Base-by-base conservation (phyloP, 2,329 filamentous ascomycete genomes). In the Monilinia aucupariae region DNA sequence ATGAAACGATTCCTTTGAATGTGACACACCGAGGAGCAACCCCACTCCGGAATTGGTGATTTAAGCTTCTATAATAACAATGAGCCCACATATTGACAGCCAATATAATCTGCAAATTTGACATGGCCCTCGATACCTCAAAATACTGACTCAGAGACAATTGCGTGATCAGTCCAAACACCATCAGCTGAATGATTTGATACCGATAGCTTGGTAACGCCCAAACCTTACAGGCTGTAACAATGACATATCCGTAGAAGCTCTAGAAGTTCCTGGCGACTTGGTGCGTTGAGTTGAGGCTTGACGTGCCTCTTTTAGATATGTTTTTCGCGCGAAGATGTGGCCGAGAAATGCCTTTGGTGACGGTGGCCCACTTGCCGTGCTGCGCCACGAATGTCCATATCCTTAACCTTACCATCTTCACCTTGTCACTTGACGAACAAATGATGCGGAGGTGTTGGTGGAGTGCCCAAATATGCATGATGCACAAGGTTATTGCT, bases 341-440 rank as follows among this genome's bases (percentile, higher is more conserved):
- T 37, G 60, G 32, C 43, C 37, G 43, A 39, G 39, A 48, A 45
- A 55, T n/a, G 50, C 25, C 4, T 27, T 60, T 43, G 20, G 34
- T 43, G 58, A 27, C 20, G 20, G 34, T 43, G 58, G 37, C 20
- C 58, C 58, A 61, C 54, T 58, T 58, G 30, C 54, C 54, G 54
- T 12, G 43, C 54, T 58, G 54, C 54, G 54, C 54, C 54, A 58
- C 54, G 41, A 58, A 58, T 45, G 15, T 30, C 34, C 41, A 56
- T 32, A 56, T 39, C 59, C 59, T n/a, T n/a, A n/a, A n/a, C n/a
- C n/a, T 41, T 50, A 25, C 60, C 43, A 49, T 30, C 39, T 37
- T 50, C 45, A 39, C 51, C 32, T 47, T 52, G 50, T 64, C 63
- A 61, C 63, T 64, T 62, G 63, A 64, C 63, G n/a, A 39, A 15